These are phyloP conservation scores for Cyclocybe aegerita DNA, from an alignment of 768 basidiomycete species.

Conservation along the genomic window DNA sequence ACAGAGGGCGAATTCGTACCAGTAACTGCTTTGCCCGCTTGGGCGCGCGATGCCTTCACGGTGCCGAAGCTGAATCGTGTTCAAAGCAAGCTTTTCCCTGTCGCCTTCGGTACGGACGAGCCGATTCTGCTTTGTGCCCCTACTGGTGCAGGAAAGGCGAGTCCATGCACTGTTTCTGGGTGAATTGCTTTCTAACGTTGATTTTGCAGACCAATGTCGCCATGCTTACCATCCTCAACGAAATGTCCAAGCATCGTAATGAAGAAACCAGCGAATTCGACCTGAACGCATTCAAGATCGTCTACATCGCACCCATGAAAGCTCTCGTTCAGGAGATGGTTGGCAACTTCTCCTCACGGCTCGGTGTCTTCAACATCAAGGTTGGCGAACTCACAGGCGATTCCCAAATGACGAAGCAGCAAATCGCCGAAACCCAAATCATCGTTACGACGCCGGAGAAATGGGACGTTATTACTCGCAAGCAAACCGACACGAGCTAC, in stretches of 20 bases:
- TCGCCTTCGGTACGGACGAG: conserved; percentile 94
- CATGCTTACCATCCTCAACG: conserved; percentile 91
- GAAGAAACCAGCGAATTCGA: conserved; percentile 79
- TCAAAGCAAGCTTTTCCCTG: conserved; percentile 90
- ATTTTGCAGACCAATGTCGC: conserved; percentile 88
- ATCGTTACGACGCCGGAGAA: conserved; percentile 99
- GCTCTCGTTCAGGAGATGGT: conserved; percentile 99
- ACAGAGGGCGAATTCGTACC: conserved; percentile 69
- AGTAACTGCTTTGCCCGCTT: conserved; percentile 71
- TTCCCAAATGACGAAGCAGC: conserved; percentile 96
- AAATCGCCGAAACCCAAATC: conserved; percentile 95
- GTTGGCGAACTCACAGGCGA: conserved; percentile 97
- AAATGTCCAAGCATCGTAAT: conserved; percentile 86
- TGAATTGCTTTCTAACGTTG: conserved; percentile 12
- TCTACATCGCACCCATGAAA: conserved; percentile 99
- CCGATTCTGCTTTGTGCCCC: conserved; percentile 96
- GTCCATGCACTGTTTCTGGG: conserved; percentile 18
- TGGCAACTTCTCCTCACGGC: conserved; percentile 84
- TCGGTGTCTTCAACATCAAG: conserved; percentile 68
- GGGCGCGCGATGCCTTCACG: conserved; percentile 88
- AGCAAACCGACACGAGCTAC: conserved; percentile 94
- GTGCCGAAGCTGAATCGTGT: conserved; percentile 83
- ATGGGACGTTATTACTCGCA: conserved; percentile 99
- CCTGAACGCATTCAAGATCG: conserved; percentile 89
- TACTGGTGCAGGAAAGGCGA: conserved; percentile 96